Evolutionary conservation across 352 stramenopile species (phyloP), one percentile per base, ranked within the genome.

Genomic region (Globisporangium spiculum): DNA sequence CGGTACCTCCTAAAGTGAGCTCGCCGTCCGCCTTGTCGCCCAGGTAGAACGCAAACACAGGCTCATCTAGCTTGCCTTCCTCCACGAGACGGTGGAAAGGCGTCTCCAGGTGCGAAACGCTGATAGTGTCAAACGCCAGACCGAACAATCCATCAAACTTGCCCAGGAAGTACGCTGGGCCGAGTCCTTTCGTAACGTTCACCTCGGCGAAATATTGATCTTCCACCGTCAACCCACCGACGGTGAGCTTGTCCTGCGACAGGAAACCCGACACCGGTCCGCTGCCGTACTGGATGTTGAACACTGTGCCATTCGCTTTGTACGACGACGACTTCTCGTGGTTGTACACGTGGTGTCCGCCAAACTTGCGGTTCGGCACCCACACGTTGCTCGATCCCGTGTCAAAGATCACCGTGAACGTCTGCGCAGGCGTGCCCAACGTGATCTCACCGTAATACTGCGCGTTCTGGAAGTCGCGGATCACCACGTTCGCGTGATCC

Each of bases 111-210:
- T 84, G 76, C 52, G 90, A 89, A 38, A 97, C 82, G 36, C 74
- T 84, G 68, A 98, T 92, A 38, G 78, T 75, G 57, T 91, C 83
- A 63, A 97, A 98, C 57, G 80, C 94, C 16, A 98, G 70, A 67
- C 94, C 94, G 44, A 98, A 78, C 66, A 98, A 97, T 41, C 94
- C 94, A 79, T 98, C 94, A 74, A 98, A 98, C 52, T 97, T 96
- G 57, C 91, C 93, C 8, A 97, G 65, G 30, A 78, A 83, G 73
- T 96, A 98, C 5, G 86, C 89, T 9, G 93, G 60, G n/a, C 94
- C 94, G 10, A 98, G 78, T 50, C 93, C 94, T 65, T 81, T 91
- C 3, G 91, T 93, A 81, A 98, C 87, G 56, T 86, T 79, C 16
- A 98, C 79, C 75, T 97, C 89, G 6, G 90, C 92, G 70, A 98